Evolutionary conservation across 768 basidiomycete genomes (phyloP).

Genomic region (Kwoniella heveanensis): DNA sequence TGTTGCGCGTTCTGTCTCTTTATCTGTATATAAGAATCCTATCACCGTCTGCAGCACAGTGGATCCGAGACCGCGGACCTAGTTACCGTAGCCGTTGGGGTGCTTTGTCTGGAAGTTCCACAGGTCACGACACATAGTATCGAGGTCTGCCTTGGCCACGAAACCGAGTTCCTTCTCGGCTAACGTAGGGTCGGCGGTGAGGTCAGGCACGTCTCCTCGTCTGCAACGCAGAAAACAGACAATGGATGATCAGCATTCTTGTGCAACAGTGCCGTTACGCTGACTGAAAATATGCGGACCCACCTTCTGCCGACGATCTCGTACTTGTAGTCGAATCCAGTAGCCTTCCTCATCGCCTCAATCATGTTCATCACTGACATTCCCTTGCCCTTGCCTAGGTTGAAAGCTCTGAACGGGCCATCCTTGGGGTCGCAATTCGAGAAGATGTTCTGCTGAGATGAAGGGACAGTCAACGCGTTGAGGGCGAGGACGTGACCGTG

Average conservation of each 20-base stretch:
- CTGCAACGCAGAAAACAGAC: constrained; percentile 4
- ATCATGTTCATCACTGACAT: constrained; percentile 91
- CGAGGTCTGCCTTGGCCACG: constrained; percentile 74
- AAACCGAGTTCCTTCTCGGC: constrained; percentile 94
- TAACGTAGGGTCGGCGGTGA: constrained; percentile 88
- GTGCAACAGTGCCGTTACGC: not conserved
- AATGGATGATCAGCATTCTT: not conserved
- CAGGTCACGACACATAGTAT: constrained; percentile 91
- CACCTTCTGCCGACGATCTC: constrained; percentile 89
- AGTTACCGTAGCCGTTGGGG: constrained; percentile 79
- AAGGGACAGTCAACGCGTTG: constrained; percentile 68
- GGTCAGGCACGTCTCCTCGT: constrained; percentile 87
- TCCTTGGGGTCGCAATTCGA: constrained; percentile 59
- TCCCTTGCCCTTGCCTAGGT: constrained; percentile 90
- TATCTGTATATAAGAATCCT: too few relatives aligned
- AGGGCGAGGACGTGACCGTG: constrained; percentile 88
- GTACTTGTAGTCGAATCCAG: constrained; percentile 82
- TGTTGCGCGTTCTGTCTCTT: too few relatives aligned
- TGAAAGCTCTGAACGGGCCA: constrained; percentile 85
- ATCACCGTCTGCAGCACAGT: too few relatives aligned
- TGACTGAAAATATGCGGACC: constrained; percentile 45
- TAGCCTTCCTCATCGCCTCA: constrained; percentile 89
- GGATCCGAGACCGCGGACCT: too few relatives aligned
- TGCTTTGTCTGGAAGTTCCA: constrained; percentile 99
- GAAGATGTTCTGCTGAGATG: constrained; percentile 64